Percentiles rank a stretch among this genome's conserved stretches.
Evolutionary conservation across 116 monocot species (phyloP).

Genomic region (Zostera marina): DNA sequence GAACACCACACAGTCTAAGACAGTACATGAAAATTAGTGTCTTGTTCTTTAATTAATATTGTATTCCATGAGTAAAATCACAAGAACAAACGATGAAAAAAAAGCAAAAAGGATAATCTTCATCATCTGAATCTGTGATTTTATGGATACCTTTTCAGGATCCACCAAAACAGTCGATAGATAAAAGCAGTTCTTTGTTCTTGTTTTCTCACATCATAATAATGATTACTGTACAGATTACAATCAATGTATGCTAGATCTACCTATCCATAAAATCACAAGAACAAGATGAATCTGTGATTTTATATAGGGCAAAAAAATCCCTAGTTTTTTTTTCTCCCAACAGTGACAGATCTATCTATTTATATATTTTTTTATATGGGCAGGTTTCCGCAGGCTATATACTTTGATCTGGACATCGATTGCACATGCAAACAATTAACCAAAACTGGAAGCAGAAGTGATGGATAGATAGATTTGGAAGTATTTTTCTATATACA

Average conservation of each 20-base stretch:
- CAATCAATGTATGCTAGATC: no score
- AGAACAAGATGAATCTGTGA: no score
- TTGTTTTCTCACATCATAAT: no score
- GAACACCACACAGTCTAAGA: not conserved
- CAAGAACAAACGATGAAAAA: not conserved
- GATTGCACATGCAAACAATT: not conserved
- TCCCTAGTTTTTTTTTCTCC: not conserved
- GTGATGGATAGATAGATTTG: not conserved
- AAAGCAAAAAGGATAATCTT: not conserved
- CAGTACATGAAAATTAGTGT: not conserved
- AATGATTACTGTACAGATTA: no score
- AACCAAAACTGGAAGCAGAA: not conserved
- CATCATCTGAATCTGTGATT: not conserved
- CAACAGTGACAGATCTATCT: no score
- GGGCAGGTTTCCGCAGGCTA: no score
- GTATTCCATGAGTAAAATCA: not conserved
- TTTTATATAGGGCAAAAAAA: no score
- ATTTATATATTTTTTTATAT: not conserved
- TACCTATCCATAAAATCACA: no score
- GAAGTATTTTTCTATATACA: no score
- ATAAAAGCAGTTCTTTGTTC: not conserved
- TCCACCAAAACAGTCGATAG: not conserved
- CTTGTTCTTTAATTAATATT: no score
- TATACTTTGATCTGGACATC: no score
- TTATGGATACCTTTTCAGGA: not conserved